Base-by-base conservation (phyloP, 1,139 yeast species). In the Suhomyces coccinellae region DNA sequence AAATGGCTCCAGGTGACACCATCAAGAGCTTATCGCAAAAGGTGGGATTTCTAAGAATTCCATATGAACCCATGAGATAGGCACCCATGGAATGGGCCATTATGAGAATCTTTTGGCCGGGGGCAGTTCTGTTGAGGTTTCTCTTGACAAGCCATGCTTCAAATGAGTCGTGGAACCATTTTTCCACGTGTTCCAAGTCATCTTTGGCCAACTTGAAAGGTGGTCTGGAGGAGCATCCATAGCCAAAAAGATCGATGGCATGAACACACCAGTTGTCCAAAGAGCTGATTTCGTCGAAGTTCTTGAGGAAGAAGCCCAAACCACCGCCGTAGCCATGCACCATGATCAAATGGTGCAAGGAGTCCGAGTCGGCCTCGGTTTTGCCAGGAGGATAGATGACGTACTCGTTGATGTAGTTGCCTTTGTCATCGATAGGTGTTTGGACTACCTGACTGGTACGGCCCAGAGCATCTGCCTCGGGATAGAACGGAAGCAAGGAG, bases 311-410 rank as follows among this genome's bases (percentile, higher is more conserved):
- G 53, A 85, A 82, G 0, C 95, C 93, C 13, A 85, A 62, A 0
- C 91, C 91, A 0, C 87, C 88, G 2, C 93, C 95, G 55, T 86
- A 85, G 0, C 95, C 95, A 62, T 86, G 95, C 6, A 85, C 67
- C 65, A 86, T 67, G 0, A 86, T 75, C 33, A 85, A 63, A 63
- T 85, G 91, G 47, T 82, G 77, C 50, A 69, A 55, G 2, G 71
- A 65, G 17, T 55, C 49, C 40, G 58, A 56, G 40, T 55, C 59
- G 24, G 58, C 52, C 9, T 63, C 61, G 3, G 68, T 57, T 29
- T 65, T 64, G 8, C 65, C 61, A 4, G 65, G 63, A 0, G 87
- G 85, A 44, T 72, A 68, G 2, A 84, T 79, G 43, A 75, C 77
- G 57, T 82, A 80, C 59, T 85, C 93, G 55, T 85, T 85, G 38